Evolutionary conservation across 371 early-diverging fungal species (phyloP), one percentile per base, ranked within the genome.

Genomic region (Apophysomyces variabilis): DNA sequence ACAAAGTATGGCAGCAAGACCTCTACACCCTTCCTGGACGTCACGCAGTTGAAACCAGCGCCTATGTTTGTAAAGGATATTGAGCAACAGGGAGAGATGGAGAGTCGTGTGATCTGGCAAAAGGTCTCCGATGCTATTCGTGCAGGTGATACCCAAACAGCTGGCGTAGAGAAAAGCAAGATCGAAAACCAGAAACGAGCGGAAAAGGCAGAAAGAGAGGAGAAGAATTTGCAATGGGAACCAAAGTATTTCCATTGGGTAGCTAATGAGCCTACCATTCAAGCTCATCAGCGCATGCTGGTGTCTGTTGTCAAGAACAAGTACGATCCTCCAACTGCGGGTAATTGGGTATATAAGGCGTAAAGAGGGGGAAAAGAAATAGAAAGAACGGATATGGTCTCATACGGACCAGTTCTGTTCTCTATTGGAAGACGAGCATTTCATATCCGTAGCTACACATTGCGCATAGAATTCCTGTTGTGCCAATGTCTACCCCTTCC

Each of bases 181-280:
- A 86, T 93, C 50, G 93, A 93, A 66, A 90, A 90, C 44, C 76
- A 82, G 26, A 90, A 92, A 68, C 81, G 93, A 14, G 82, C 79
- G 11, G 70, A 90, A 71, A 82, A 83, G 32, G 83, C 82, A 62
- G 81, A 78, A 43, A 85, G 93, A 18, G 79, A 81, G 11, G 90
- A 85, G 38, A 68, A 74, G 36, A 79, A 76, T 21, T 71, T 79
- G 37, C 75, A 76, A 60, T 92, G 93, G 89, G 74, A 73, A 46
- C 89, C 90, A 3, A 60, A 74, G 32, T 72, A 83, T 61, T 91
- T 90, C 62, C 45, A 67, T 7, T 89, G 84, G 82, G 73, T 82
- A 26, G 32, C 36, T 72, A 76, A 3, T 79, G 86, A 82, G 11
- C 77, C 83, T 37, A 71, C 65, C 6, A 68, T 79, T 14, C 39